A percentile compares a stretch with the other conserved stretches of the same genome.
Conservation (phyloP, 2,329 filamentous ascomycete species). For the Ceratocystis huliohia region DNA sequence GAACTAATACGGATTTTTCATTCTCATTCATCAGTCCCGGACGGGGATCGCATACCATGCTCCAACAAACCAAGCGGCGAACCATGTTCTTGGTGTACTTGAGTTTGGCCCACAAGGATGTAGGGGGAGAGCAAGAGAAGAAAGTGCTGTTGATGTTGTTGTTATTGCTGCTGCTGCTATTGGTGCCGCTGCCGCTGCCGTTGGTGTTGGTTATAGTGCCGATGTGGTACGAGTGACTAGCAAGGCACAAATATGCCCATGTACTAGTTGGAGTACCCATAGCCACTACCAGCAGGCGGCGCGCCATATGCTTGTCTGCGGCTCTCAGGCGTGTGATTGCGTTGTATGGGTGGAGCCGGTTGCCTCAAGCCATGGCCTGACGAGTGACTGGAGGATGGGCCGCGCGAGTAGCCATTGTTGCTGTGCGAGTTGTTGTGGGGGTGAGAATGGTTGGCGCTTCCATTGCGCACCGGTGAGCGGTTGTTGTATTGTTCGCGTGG, state of each 20-base stretch:
- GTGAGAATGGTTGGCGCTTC: constrained; percentile 27
- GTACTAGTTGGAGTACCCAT: constrained; percentile 21
- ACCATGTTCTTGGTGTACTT: background rate
- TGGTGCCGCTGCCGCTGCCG: too few species aligned
- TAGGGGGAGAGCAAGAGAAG: constrained; percentile 10
- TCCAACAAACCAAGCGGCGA: background rate
- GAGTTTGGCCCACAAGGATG: background rate
- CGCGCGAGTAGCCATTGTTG: constrained; percentile 3
- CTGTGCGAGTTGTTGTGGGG: too few species aligned
- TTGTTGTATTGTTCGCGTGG: constrained; percentile 30
- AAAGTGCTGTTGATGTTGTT: background rate
- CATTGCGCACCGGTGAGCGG: constrained; percentile 42
- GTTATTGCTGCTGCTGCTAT: too few species aligned
- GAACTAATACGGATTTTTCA: constrained; percentile 1
- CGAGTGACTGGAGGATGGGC: constrained; percentile 10
- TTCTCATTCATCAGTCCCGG: background rate
- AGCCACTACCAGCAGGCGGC: constrained; percentile 18
- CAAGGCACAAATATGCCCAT: constrained; percentile 11
- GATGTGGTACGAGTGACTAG: too few species aligned
- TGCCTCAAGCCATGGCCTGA: constrained; percentile 17
- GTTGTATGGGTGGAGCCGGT: constrained; percentile 39
- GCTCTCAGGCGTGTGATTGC: constrained; percentile 45
- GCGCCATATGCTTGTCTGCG: constrained; percentile 34
- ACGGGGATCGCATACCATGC: background rate
- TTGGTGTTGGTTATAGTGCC: too few species aligned